Percentiles rank a stretch among this genome's conserved stretches.
These are phyloP conservation scores for Termitomyces sp. DNA, from an alignment of 768 basidiomycete species.

Conservation along the genomic window DNA sequence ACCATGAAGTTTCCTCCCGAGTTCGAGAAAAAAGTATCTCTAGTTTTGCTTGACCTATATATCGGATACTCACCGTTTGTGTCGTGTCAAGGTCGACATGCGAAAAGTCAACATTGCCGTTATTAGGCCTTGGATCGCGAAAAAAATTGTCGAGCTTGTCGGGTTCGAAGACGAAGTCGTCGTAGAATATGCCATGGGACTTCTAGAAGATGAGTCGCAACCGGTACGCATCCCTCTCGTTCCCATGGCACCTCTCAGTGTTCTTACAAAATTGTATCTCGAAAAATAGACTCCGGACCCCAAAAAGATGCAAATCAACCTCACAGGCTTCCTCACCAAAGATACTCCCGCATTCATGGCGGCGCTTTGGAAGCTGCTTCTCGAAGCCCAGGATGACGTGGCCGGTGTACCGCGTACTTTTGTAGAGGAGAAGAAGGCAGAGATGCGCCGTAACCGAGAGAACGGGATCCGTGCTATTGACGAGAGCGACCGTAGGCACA, in stretches of 20 bases:
- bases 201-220: constrained; percentile 81
- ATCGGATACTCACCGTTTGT: not conserved
- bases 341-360: constrained; percentile 86
- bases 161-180: constrained; percentile 97
- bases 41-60: not conserved
- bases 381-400: constrained; percentile 87
- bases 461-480: constrained; percentile 63
- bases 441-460: constrained; percentile 71
- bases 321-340: constrained; percentile 89
- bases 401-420: constrained; percentile 90
- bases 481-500: constrained; percentile 65
- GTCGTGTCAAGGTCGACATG: constrained; percentile 72
- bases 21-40: constrained; percentile 80
- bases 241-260: not conserved
- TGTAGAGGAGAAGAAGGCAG: constrained; percentile 89
- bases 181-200: constrained; percentile 92
- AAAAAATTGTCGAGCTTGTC: constrained; percentile 85
- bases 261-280: not conserved
- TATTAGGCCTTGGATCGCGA: constrained; percentile 93
- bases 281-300: constrained; percentile 76
- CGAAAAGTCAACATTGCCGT: constrained; percentile 91
- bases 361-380: constrained; percentile 84
- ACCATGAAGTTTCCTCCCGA: constrained; percentile 86
- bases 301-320: constrained; percentile 91
- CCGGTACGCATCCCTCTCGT: constrained; percentile 50